Conservation (phyloP, 75 land plant genomes). For the Pinus taeda region DNA sequence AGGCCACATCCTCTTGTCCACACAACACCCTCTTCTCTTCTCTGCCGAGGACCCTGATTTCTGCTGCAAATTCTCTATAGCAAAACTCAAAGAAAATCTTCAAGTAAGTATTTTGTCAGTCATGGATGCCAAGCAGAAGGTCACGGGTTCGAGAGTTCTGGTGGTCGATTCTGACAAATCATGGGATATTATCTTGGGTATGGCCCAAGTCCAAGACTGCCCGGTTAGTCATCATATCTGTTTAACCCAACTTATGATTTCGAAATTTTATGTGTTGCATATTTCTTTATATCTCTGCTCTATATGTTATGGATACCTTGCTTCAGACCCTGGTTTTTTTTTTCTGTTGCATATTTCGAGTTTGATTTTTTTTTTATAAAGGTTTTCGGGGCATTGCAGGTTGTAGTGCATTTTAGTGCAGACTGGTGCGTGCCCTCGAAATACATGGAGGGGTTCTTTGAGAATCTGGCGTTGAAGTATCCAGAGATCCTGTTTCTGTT, state of each 20-base stretch:
- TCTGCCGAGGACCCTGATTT: too few species aligned
- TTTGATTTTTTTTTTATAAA: not conserved
- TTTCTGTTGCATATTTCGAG: not conserved
- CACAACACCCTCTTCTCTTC: too few species aligned
- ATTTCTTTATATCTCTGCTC: slow-evolving; percentile 9
- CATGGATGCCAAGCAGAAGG: slow-evolving; percentile 1
- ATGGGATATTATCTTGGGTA: slow-evolving; percentile 33
- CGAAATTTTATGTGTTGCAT: too few species aligned
- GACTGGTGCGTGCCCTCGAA: slow-evolving; percentile 54
- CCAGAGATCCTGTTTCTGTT: slow-evolving; percentile 34
- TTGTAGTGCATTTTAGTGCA: slow-evolving; percentile 47
- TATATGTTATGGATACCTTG: not conserved
- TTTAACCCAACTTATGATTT: too few species aligned
- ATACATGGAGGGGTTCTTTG: slow-evolving; percentile 42
- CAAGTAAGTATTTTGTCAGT: too few species aligned
- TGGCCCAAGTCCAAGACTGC: slow-evolving; percentile 36
- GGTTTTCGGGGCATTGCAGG: slow-evolving; percentile 12
- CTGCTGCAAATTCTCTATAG: too few species aligned
- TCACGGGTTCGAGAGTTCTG: slow-evolving; percentile 27
- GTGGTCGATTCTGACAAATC: slow-evolving; percentile 37
- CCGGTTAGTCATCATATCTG: slow-evolving; percentile 22
- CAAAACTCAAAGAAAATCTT: too few species aligned
- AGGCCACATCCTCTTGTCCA: too few species aligned
- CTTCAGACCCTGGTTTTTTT: not conserved
- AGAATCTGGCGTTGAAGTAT: slow-evolving; percentile 37